Evolutionary conservation across 1,284 basidiomycete genomes (phyloP), one percentile per base, ranked within the genome.

Genomic region (Apiotrichum montevideense): DNA sequence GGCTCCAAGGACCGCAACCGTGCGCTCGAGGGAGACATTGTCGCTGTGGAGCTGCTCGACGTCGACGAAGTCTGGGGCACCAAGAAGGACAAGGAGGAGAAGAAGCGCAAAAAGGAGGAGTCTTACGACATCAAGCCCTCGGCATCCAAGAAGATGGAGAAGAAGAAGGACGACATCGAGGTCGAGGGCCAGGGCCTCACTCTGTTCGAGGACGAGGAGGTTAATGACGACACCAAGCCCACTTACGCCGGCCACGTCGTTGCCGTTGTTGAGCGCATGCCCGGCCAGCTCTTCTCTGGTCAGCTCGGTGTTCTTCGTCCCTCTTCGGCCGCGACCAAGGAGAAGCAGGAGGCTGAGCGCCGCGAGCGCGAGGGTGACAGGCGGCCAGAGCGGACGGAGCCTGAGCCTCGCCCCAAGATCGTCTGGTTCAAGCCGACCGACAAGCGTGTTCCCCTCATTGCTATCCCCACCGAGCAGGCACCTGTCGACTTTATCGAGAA

Each of bases 371-470:
- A 97, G 73, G 93, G 93, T 52, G 91, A 94, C 71, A 56, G 54
- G 48, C 52, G 45, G 46, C 71, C 72, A n/a, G 87, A 87, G 58
- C 86, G 90, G 67, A 86, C 62, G 84, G 60, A 86, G 6, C 84
- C 88, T 49, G 89, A 92, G 75, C 70, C 74, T 41, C 87, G 94
- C 45, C 96, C 95, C 64, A 98, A 97, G 82, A 99, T 99, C 67
- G 93, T 98, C 53, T 99, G 96, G 96, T 98, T 98, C 83, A 95
- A 98, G 78, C 96, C 96, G 2, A 97, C 95, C 40, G 94, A 98
- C 81, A 99, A 99, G 79, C 89, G 96, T 62, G 96, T 98, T 5
- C 96, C 96, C 51, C 83, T 98, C 46, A 98, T 99, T 70, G 96
- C 96, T 54, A 99, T 99, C 65, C 96, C 95, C n/a, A 96, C 92